Conservation (phyloP, 2,329 filamentous ascomycete genomes). For the Aspergillus felis region DNA sequence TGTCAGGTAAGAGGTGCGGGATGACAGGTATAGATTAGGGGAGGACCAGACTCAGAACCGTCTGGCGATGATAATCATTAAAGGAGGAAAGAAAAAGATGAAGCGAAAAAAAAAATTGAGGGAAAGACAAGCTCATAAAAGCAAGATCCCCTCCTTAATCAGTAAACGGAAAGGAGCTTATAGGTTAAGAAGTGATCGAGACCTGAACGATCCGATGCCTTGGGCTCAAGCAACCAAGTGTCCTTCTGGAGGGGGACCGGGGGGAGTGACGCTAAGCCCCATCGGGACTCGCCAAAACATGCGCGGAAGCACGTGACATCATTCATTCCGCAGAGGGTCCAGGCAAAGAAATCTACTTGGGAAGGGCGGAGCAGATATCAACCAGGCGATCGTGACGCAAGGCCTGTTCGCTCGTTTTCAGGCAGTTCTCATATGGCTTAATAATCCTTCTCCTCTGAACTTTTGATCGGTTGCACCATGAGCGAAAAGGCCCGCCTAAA, state of each 20-base stretch:
- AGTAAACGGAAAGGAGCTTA: slow-evolving; percentile 25
- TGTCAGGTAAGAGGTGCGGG: slow-evolving; percentile 26
- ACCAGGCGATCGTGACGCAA: background rate
- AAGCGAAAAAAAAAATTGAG: slow-evolving; percentile 5
- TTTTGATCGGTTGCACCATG: slow-evolving; percentile 51
- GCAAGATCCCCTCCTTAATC: slow-evolving; percentile 26
- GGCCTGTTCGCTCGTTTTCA: background rate
- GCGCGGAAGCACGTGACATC: slow-evolving; percentile 33
- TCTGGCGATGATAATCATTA: slow-evolving; percentile 13
- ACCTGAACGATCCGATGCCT: slow-evolving; percentile 8
- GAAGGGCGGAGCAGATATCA: background rate
- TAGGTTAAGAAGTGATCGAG: slow-evolving; percentile 21
- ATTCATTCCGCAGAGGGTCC: slow-evolving; percentile 17
- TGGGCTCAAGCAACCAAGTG: slow-evolving; percentile 35
- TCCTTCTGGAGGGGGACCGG: slow-evolving; percentile 32
- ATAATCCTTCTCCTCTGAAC: background rate
- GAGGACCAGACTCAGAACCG: slow-evolving; percentile 13
- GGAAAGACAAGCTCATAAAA: slow-evolving; percentile 8
- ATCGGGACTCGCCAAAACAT: slow-evolving; percentile 34
- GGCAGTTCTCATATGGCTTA: background rate
- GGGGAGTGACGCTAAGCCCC: slow-evolving; percentile 27
- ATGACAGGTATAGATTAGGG: slow-evolving; percentile 19
- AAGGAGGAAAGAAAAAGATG: slow-evolving; percentile 11
- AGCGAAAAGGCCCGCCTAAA: slow-evolving; percentile 79
- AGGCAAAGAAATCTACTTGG: slow-evolving; percentile 1